phyloP scores from a whole-genome alignment of 2,329 filamentous ascomycete species.

The Aaosphaeria arxii region DNA sequence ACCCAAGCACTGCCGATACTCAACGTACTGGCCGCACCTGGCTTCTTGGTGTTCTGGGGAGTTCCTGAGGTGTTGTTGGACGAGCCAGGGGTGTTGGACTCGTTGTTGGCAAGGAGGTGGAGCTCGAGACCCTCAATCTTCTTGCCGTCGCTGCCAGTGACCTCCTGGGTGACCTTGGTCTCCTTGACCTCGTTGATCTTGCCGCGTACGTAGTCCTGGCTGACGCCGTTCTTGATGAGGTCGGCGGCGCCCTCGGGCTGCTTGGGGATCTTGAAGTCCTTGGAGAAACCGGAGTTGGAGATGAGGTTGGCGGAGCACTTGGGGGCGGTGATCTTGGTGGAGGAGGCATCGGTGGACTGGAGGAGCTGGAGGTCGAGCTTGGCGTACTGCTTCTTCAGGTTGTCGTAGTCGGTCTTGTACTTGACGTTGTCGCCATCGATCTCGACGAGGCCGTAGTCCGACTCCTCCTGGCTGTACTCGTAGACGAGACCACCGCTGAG shows the following conservation, averaged over 20 bases:
- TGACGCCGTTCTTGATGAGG: constrained; percentile 75
- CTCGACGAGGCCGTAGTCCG: constrained; percentile 52
- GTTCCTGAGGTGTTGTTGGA: not conserved
- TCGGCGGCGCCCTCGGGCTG: constrained; percentile 65
- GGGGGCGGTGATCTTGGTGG: constrained; percentile 56
- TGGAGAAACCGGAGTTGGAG: constrained; percentile 62
- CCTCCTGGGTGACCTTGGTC: constrained; percentile 54
- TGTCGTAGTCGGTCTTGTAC: constrained; percentile 53
- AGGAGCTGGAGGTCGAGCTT: constrained; percentile 70
- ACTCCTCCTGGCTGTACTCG: constrained; percentile 71
- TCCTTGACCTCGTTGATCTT: constrained; percentile 57
- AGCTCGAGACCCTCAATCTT: constrained; percentile 64
- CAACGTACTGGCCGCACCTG: constrained; percentile 1
- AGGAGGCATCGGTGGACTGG: constrained; percentile 59
- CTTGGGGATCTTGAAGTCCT: constrained; percentile 76
- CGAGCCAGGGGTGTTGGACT: constrained; percentile 52
- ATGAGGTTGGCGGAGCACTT: constrained; percentile 68
- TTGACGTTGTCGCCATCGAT: constrained; percentile 43
- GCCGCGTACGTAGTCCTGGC: constrained; percentile 42
- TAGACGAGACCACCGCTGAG: constrained; percentile 79
- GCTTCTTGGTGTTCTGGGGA: not conserved
- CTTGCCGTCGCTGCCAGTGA: constrained; percentile 56
- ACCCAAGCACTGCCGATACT: not conserved
- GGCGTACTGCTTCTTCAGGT: constrained; percentile 71
- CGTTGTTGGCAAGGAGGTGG: constrained; percentile 48